Evolutionary conservation across 164 flowering plant genomes (phyloP), one percentile per base, ranked within the genome.

Genomic region (Nymphaea thermarum): DNA sequence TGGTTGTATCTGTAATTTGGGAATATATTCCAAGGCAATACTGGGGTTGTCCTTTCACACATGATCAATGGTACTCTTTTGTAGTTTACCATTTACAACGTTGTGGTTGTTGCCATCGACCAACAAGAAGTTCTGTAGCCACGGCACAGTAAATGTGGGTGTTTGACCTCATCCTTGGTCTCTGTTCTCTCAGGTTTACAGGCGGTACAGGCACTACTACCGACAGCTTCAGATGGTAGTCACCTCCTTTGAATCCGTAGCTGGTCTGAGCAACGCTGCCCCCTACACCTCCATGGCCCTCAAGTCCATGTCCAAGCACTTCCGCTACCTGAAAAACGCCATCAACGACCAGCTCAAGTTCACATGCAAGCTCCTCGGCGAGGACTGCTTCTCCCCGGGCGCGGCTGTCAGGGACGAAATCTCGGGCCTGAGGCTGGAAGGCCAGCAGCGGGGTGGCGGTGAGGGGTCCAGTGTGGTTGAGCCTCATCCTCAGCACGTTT

Each of bases 171-270:
- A 15, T 51, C 12, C 14, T 51, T 4, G 15, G 57, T 5, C 41
- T 42, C 45, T 47, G 44, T 7, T 63, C 36, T 25, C 57, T 51
- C 64, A 91, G 97, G 90, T 89, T 42, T 91, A 80, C 78, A 77
- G 78, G 80, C 82, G 88, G 72, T 89, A 91, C 81, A 91, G 80
- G 78, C 87, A 82, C 53, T 89, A 89, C 75, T 82, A 83, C 71
- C 89, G 88, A 67, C 97, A 91, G 65, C 79, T 86, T 83, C 95
- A 85, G 63, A 79, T 82, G 11, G 94, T 84, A 36, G 81, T 86
- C 6, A 72, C 85, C 4, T 85, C 97, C n/a, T 91, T 91, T 64
- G 97, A 91, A 70, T 84, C 86, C 62, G 93, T 89, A 71, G 82
- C 90, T 8, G 97, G 97, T 15, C 85, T 91, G 41, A 82, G 84